Percentiles rank a stretch among this genome's conserved stretches.
phyloP scores from a whole-genome alignment of 1,284 basidiomycete genomes.

The Bjerkandera adusta region DNA sequence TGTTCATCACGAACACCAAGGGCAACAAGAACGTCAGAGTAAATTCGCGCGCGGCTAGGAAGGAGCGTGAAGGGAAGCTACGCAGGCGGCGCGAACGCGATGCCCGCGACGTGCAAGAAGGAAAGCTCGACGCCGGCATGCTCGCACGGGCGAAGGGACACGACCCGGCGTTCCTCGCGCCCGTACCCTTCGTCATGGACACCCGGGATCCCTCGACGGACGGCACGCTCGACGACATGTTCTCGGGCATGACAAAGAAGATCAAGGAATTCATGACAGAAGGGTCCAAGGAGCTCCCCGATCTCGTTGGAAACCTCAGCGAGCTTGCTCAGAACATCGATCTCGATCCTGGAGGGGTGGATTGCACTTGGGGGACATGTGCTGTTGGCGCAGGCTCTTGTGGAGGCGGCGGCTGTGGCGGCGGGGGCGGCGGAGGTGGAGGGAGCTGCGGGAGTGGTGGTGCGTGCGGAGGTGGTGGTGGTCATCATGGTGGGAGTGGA shows the following conservation, averaged over 20 bases:
- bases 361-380: neutral
- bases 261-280: too few species aligned
- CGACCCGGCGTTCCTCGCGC: slow-evolving; percentile 23
- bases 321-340: neutral
- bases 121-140: slow-evolving; percentile 17
- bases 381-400: slow-evolving; percentile 7
- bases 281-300: neutral
- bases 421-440: slow-evolving; percentile 15
- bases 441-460: slow-evolving; percentile 8
- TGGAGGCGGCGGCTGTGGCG: slow-evolving; percentile 12
- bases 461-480: slow-evolving; percentile 7
- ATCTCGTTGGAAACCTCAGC: slow-evolving; percentile 3
- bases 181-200: slow-evolving; percentile 21
- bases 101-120: slow-evolving; percentile 16
- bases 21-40: too few species aligned
- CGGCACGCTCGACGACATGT: neutral
- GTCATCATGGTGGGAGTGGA: slow-evolving; percentile 11
- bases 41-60: slow-evolving; percentile 1
- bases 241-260: too few species aligned
- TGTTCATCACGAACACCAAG: slow-evolving; percentile 15
- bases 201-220: slow-evolving; percentile 4
- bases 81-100: slow-evolving; percentile 24
- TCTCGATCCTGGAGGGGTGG: neutral
- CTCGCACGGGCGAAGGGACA: slow-evolving; percentile 17
- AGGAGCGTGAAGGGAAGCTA: slow-evolving; percentile 18